Percentiles rank a stretch among this genome's conserved stretches.
phyloP scores from a whole-genome alignment of 495 filamentous ascomycete genomes.

The Articulospora tetracladia region DNA sequence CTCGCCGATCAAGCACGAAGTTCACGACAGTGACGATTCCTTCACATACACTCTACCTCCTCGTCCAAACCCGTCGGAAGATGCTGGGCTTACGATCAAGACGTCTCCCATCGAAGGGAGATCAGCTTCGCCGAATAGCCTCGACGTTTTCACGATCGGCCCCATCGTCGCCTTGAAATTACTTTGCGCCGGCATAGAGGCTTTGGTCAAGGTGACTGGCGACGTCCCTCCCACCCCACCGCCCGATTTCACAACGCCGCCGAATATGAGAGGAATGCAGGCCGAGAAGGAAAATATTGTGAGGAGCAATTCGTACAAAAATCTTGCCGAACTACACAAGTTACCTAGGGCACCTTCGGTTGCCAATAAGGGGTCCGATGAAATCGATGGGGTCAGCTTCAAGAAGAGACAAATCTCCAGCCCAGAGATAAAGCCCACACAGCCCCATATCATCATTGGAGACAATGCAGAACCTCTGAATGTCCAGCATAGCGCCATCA shows the following conservation, averaged over 20 bases:
- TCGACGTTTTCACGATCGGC: constrained; percentile 67
- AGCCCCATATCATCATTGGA: constrained; percentile 52
- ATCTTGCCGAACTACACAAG: constrained; percentile 26
- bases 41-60: constrained; percentile 34
- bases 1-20: constrained; percentile 5
- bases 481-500: constrained; percentile 74
- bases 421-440: constrained; percentile 28
- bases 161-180: constrained; percentile 76
- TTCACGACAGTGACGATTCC: constrained; percentile 21
- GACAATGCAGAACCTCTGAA: constrained; percentile 58
- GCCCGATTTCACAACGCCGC: constrained; percentile 52
- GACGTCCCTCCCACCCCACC: constrained; percentile 74
- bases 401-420: constrained; percentile 40
- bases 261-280: constrained; percentile 55
- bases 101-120: constrained; percentile 2
- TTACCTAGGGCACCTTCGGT: constrained; percentile 20
- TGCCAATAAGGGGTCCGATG: constrained; percentile 19
- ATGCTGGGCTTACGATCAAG: constrained; percentile 34
- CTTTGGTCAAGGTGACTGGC: constrained; percentile 65
- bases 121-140: constrained; percentile 19
- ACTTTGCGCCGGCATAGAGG: constrained; percentile 67
- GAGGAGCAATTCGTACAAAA: constrained; percentile 48
- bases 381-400: constrained; percentile 40
- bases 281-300: constrained; percentile 54
- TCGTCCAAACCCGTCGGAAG: constrained; percentile 45